These are phyloP conservation scores for Sisymbrium irio DNA, from an alignment of 345 rosid species.

Conservation along the genomic window DNA sequence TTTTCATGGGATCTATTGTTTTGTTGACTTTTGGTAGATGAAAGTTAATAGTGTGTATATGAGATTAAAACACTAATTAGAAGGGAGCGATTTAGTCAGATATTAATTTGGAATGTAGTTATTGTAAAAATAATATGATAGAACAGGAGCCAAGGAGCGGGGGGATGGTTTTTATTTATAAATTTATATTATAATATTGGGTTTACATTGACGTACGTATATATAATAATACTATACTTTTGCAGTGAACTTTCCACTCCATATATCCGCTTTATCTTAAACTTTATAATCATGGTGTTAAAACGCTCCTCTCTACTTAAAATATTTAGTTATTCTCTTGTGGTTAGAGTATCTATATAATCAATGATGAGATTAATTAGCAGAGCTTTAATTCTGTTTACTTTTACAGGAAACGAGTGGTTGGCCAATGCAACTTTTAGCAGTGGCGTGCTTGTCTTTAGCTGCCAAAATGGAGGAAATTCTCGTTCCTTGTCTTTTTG, in stretches of 20 bases:
- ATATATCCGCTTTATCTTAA: constrained; percentile 15
- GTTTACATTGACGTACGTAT: constrained; percentile 9
- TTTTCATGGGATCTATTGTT: constrained; percentile 9
- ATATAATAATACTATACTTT: constrained; percentile 29
- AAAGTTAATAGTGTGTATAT: background rate
- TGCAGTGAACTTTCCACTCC: constrained; percentile 35
- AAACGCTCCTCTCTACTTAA: constrained; percentile 26
- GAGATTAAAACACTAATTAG: background rate
- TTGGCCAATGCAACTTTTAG: constrained; percentile 92
- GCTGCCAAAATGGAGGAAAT: constrained; percentile 99
- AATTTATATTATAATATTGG: background rate
- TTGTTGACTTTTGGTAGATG: constrained; percentile 27
- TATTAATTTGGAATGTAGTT: constrained; percentile 2
- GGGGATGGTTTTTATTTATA: background rate
- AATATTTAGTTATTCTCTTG: background rate
- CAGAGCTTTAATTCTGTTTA: background rate
- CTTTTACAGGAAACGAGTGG: constrained; percentile 55
- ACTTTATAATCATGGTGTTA: constrained; percentile 27
- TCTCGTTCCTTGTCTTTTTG: constrained; percentile 76
- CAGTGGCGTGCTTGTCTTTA: constrained; percentile 87
- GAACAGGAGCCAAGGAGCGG: constrained; percentile 24
- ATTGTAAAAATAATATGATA: background rate
- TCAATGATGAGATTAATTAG: constrained; percentile 18
- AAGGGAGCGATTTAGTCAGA: background rate
- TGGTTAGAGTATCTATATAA: background rate